Conservation (phyloP, 441 rosid species). For the Erysimum cheiri region DNA sequence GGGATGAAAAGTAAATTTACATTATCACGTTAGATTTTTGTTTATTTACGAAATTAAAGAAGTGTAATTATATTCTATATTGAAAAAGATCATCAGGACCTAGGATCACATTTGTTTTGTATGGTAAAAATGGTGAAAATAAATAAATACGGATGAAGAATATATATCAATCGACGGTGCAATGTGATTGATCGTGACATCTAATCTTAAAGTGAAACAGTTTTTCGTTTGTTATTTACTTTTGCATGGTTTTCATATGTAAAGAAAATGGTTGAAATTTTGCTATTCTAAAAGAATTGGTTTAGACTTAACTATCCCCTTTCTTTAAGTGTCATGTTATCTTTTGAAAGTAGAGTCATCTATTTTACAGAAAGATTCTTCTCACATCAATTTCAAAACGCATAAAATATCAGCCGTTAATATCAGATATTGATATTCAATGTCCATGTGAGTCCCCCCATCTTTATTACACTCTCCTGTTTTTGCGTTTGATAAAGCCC, state of each 20-base stretch:
- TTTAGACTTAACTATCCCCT: slow-evolving; percentile 9
- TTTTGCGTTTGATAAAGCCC: neutral
- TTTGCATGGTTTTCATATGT: neutral
- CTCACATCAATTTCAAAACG: neutral
- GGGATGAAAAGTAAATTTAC: too few species aligned
- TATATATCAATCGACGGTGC: too few species aligned
- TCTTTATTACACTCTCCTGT: neutral
- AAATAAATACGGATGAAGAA: too few species aligned
- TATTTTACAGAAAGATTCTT: neutral
- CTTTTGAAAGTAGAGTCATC: neutral
- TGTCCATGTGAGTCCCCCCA: neutral
- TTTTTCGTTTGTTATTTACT: neutral
- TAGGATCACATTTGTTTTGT: too few species aligned
- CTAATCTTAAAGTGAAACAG: neutral
- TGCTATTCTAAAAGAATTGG: neutral
- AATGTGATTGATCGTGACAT: neutral
- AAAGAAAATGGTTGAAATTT: neutral
- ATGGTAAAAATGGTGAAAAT: too few species aligned
- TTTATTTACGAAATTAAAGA: too few species aligned
- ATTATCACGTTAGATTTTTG: too few species aligned
- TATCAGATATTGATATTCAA: neutral
- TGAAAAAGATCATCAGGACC: too few species aligned
- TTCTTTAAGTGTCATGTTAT: neutral
- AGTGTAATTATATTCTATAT: too few species aligned
- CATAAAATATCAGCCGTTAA: neutral